phyloP scores from a whole-genome alignment of 1,284 basidiomycete species.

The Melampsora americana region DNA sequence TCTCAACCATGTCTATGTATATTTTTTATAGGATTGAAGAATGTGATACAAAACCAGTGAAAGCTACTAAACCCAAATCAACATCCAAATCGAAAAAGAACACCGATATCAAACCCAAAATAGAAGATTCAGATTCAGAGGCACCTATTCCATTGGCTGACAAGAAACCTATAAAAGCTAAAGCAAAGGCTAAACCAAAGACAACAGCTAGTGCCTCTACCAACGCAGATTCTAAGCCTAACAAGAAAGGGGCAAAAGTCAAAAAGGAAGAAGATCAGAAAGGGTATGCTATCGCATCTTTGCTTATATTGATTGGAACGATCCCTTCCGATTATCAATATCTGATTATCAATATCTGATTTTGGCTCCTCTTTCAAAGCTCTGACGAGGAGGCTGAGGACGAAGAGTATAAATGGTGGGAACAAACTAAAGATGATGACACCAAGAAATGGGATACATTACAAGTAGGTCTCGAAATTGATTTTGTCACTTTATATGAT shows the following conservation, averaged over 20 bases:
- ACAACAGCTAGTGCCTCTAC: conserved; percentile 45
- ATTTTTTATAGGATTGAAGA: conserved; percentile 55
- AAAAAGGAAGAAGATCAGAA: conserved; percentile 58
- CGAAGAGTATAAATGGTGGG: conserved; percentile 73
- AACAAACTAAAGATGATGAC: conserved; percentile 59
- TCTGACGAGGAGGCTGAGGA: conserved; percentile 19
- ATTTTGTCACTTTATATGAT: no score
- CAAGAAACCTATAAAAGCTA: conserved; percentile 48
- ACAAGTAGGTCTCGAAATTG: not conserved
- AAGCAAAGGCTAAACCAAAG: conserved; percentile 46
- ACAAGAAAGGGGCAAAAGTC: conserved; percentile 51
- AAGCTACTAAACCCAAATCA: no score
- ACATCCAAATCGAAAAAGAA: no score
- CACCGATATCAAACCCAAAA: conserved; percentile 45
- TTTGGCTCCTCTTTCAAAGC: no score
- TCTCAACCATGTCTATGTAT: conserved; percentile 47
- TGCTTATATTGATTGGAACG: conserved; percentile 49
- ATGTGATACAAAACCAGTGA: conserved; percentile 19
- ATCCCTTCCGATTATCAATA: no score
- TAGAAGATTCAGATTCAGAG: conserved; percentile 48
- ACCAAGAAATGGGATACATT: conserved; percentile 45
- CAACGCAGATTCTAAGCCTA: conserved; percentile 40
- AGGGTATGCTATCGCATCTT: conserved; percentile 48
- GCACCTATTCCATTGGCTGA: conserved; percentile 50
- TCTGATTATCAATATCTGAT: conserved; percentile 43